Percentiles rank a stretch among this genome's conserved stretches.
These are phyloP conservation scores for Omphalea diandra DNA, from an alignment of 441 rosid genomes.

Conservation along the genomic window DNA sequence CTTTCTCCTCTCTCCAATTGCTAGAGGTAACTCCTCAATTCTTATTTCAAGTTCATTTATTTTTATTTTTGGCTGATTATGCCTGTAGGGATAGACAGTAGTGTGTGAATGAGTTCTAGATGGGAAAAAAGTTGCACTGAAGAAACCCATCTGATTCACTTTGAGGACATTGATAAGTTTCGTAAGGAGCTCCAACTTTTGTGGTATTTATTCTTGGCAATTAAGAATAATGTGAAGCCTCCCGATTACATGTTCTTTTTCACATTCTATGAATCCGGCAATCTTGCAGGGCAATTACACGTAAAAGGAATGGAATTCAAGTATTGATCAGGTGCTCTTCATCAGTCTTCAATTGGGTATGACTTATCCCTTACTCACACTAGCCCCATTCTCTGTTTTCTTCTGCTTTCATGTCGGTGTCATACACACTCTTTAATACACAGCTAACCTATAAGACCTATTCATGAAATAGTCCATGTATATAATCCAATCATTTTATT, in stretches of 20 bases:
- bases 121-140: constrained; percentile 75
- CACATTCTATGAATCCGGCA: constrained; percentile 53
- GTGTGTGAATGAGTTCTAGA: constrained; percentile 72
- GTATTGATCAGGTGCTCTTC: constrained; percentile 50
- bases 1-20: constrained; percentile 70
- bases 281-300: constrained; percentile 65
- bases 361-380: too few species aligned
- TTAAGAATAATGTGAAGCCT: constrained; percentile 86
- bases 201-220: too few species aligned
- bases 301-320: constrained; percentile 82
- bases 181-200: constrained; percentile 77
- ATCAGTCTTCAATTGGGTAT: constrained; percentile 67
- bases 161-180: constrained; percentile 77
- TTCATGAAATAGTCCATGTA: too few species aligned
- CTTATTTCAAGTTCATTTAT: not conserved
- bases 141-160: constrained; percentile 84
- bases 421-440: too few species aligned
- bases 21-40: constrained; percentile 44
- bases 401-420: too few species aligned
- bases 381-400: too few species aligned
- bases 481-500: too few species aligned
- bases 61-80: constrained; percentile 7
- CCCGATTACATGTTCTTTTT: constrained; percentile 91
- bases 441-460: too few species aligned
- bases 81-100: constrained; percentile 72